Percentiles rank a stretch among this genome's conserved stretches.
These are phyloP conservation scores for Fusarium sp. DNA, from an alignment of 2,329 filamentous ascomycete species.

Conservation along the genomic window DNA sequence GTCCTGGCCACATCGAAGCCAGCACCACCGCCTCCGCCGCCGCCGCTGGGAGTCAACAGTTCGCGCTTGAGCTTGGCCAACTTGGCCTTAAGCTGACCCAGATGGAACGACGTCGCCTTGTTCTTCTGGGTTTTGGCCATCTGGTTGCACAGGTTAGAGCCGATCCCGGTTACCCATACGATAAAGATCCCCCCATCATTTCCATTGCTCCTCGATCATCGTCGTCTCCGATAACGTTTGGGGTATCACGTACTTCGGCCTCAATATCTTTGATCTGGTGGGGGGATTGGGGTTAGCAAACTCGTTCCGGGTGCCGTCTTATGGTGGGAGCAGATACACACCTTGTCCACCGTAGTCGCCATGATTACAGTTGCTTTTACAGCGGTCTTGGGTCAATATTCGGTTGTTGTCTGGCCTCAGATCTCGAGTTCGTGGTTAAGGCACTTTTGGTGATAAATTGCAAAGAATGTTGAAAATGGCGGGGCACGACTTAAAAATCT, in stretches of 20 bases:
- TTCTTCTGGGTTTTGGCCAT: slow-evolving; percentile 99
- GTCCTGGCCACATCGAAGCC: slow-evolving; percentile 99
- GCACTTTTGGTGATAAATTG: slow-evolving; percentile 46
- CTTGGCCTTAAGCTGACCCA: slow-evolving; percentile 97
- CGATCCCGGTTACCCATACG: slow-evolving; percentile 5
- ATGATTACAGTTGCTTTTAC: slow-evolving; percentile 67
- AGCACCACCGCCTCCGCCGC: slow-evolving; percentile 80
- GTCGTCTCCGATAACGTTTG: slow-evolving; percentile 17
- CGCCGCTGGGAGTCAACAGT: slow-evolving; percentile 85
- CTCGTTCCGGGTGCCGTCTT: slow-evolving; percentile 13
- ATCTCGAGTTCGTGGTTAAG: slow-evolving; percentile 36
- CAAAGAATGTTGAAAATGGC: slow-evolving; percentile 49
- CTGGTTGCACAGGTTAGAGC: slow-evolving; percentile 58
- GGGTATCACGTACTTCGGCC: slow-evolving; percentile 78
- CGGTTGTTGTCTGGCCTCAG: slow-evolving; percentile 34
- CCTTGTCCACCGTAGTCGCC: slow-evolving; percentile 98
- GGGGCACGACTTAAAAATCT: slow-evolving; percentile 55
- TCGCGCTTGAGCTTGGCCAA: slow-evolving; percentile 98
- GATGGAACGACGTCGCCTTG: slow-evolving; percentile 92
- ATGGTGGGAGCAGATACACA: slow-evolving; percentile 55
- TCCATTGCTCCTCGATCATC: slow-evolving; percentile 11
- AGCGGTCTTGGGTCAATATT: slow-evolving; percentile 26
- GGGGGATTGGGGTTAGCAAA: slow-evolving; percentile 53
- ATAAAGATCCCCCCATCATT: slow-evolving; percentile 10
- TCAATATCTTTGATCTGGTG: slow-evolving; percentile 94